Base-by-base conservation (phyloP, 768 basidiomycete genomes). In the Russula olivacea region DNA sequence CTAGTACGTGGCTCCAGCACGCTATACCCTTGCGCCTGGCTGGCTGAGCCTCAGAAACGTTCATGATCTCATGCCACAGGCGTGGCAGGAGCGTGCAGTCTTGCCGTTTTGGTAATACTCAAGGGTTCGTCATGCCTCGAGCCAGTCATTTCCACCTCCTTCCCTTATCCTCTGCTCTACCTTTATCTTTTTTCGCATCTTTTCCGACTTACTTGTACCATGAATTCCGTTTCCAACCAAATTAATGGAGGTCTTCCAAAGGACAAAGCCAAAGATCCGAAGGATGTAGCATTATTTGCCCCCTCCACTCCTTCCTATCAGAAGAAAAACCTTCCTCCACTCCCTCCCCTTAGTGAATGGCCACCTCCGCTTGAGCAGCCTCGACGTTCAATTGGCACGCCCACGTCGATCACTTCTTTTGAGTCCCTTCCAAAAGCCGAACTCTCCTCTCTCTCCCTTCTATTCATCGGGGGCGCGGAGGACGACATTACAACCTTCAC, bases 201-300 rank as follows among this genome's bases (percentile, higher is more conserved):
- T 40, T 48, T 25, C 32, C 21, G 8, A 47, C 45, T 28, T 14
- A 19, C 36, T 21, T 28, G 36, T 64, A 63, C 74, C 73, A 93
- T 93, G 90, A 92, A 91, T 80, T 89, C 90, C 48, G 86, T 91
- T 69, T 83, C 92, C 75, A 81, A 82, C 72, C 83, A 88, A 71
- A 76, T 91, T 68, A 89, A 89, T 71, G 74, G 85, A 69, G 80
- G 77, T 62, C 81, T 77, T 68, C 74, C 79, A 70, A 88, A 84
- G 74, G 83, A 86, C 69, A 88, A 83, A 75, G 83, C 78, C 70
- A 82, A 83, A 38, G 76, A 71, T 60, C 72, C 78, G 43, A 75
- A 68, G 64, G 76, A 76, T 8, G 68, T 66, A 9, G 71, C 71
- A 34, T 68, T 71, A 43, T 55, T 32, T 19, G 21, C 58, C 50